Percentiles rank a stretch among this genome's conserved stretches.
Evolutionary conservation across 768 basidiomycete genomes (phyloP).

Genomic region (Asterophora parasitica): DNA sequence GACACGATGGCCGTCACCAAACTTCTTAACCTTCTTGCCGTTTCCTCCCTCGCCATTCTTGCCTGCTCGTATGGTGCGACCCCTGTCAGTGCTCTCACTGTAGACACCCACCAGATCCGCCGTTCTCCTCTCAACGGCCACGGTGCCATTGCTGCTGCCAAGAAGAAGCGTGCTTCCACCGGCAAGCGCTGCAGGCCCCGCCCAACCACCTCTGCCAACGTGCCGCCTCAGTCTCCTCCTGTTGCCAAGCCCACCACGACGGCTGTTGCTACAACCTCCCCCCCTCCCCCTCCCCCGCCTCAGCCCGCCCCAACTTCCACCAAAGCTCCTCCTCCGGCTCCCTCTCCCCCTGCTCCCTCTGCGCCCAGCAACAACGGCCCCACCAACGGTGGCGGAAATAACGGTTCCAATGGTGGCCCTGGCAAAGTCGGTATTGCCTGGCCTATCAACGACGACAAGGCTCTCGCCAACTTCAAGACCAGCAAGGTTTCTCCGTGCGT

Average conservation of each 20-base stretch:
- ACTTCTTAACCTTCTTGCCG: constrained; percentile 52
- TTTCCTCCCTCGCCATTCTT: constrained; percentile 55
- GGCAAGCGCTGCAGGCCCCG: constrained; percentile 56
- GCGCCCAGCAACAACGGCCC: constrained; percentile 5
- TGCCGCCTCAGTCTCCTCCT: constrained; percentile 1
- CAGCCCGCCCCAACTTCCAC: constrained; percentile 12
- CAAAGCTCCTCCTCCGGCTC: constrained; percentile 14
- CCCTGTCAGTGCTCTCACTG: constrained; percentile 49
- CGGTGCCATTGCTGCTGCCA: constrained; percentile 33
- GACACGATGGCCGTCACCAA: constrained; percentile 40
- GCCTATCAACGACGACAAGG: constrained; percentile 49
- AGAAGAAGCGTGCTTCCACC: constrained; percentile 43
- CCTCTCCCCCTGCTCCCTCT: constrained; percentile 14
- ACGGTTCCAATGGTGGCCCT: constrained; percentile 16
- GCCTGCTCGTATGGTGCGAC: constrained; percentile 42
- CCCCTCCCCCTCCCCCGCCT: constrained; percentile 10
- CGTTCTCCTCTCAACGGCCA: constrained; percentile 44
- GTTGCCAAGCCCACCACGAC: constrained; percentile 14
- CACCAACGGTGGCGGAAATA: constrained; percentile 14
- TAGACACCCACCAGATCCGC: constrained; percentile 32
- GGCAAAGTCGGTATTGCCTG: constrained; percentile 65
- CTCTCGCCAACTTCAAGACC: constrained; percentile 49
- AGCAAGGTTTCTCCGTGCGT: constrained; percentile 39
- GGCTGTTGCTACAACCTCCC: neutral
- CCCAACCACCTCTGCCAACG: constrained; percentile 22